Evolutionary conservation across 2,329 filamentous ascomycete species (phyloP), one percentile per base, ranked within the genome.

Genomic region (Colletotrichum tanaceti): DNA sequence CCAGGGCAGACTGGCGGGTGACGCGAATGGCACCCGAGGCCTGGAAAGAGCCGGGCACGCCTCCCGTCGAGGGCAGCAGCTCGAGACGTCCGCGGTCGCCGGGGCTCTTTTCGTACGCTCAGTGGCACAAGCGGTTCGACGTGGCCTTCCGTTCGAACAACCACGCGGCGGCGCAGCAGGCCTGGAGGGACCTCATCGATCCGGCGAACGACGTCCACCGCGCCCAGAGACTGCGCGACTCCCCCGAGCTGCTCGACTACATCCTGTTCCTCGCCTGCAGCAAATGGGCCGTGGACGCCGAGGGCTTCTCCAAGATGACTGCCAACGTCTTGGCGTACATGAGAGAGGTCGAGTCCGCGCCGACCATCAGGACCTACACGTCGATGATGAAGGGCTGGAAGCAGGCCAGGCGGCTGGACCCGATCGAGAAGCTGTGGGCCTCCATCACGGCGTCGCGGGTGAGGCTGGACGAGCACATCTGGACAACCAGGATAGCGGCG

Each of bases 371-470:
- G 72, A 91, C 92, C 0, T 96, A 91, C 87, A 91, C 89, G 46
- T 81, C 87, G 50, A 91, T 96, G 86, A 87, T 96, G 72, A 84
- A 87, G 64, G 92, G 92, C 1, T 93, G 90, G 78, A 87, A 86
- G 74, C 84, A 82, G 58, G 84, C 87, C 58, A 83, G 83, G 62
- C 89, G 93, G 73, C 72, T 83, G 0, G 76, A 81, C n/a, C 88
- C 85, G 24, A 82, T 94, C 69, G 86, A 90, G 63, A 83, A 83
- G 1, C 84, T 94, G 39, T 97, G 93, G 93, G 72, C 79, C 0
- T 87, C 86, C 71, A 87, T 96, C 79, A 74, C 85, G 4, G 75
- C 75, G 10, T 85, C 88, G 1, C 86, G 87, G 1, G 74, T 89
- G 11, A 79, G 85, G 71, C 87, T 93, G 5, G 92, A 95, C 76